Base-by-base conservation (phyloP, 2,329 filamentous ascomycete species). In the Gremmenia infestans region DNA sequence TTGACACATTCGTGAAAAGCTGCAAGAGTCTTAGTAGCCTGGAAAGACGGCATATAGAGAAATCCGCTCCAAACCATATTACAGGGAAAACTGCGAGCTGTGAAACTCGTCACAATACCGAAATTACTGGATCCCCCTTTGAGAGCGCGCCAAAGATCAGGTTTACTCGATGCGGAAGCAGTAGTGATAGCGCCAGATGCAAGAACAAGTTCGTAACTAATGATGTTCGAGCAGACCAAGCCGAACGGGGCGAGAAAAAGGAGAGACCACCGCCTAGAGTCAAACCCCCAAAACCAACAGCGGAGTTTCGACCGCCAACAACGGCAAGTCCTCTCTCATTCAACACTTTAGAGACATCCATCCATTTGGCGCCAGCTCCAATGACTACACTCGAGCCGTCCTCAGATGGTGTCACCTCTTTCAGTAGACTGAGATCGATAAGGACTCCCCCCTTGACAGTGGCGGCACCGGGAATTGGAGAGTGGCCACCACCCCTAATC, bases 201-300 rank as follows among this genome's bases (percentile, higher is more conserved):
- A 14, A 56, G 48, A 15, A 55, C 58, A 37, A 78, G 69, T 52
- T 79, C 73, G 47, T 68, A 76, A 50, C 74, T 72, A 23, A 74
- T 65, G 11, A 78, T 70, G 50, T 75, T 76, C 57, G 76, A 74
- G 23, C 73, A 73, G 11, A 75, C 72, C 73, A 73, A 78, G 25
- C 76, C 76, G 56, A 77, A 47, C 68, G 68, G 6, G 53, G 54
- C 39, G 50, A 51, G 39, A 65, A 36, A 60, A 58, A 42, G 5
- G 54, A 57, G n/a, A 58, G 23, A 14, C 54, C 52, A 36, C 50
- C 64, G 19, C 43, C 48, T 9, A 28, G 32, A 25, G 35, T 46
- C 19, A 50, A 46, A n/a, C 54, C 50, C 17, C 47, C 54, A 43
- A 54, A 54, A 11, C 54, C 54, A 49, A 57, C 57, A 19, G 46